Evolutionary conservation across 305 asterid species (phyloP), one percentile per base, ranked within the genome.

Genomic region (Fraxinus floribunda): DNA sequence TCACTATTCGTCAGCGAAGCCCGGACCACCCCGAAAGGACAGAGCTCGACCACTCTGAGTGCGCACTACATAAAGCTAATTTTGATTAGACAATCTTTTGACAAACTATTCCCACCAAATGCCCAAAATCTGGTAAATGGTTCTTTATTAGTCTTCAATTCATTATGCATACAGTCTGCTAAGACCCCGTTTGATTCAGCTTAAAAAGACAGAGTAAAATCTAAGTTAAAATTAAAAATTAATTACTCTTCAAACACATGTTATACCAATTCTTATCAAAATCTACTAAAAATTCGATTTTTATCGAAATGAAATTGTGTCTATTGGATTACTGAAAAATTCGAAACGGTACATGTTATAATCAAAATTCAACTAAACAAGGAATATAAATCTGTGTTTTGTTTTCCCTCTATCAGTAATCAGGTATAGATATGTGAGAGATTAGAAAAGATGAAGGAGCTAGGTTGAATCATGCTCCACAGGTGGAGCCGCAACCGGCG

Each of bases 401-500:
- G n/a, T 49, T 13, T 41, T 2, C 55, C 55, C 55, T 11, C n/a
- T 44, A 44, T 44, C 60, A 70, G 38, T 26, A 29, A 49, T 49
- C 60, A 49, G 60, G 60, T 18, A 57, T 57, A 57, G 4, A 57
- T 57, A 20, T 16, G 68, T 57, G 29, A 57, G 13, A 57, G 20
- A 57, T 57, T 57, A 7, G 9, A 71, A 30, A 10, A 30, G 36
- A 71, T 15, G 39, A 32, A 3, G 39, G 26, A 78, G 39, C 32
- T 32, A 49, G 60, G 60, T 49, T 55, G 73, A 78, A 46, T 55
- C 81, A 78, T 13, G 24, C 75, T 15, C 81, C 81, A 38, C 81
- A 78, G 26, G 11, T 46, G 39, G 49, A 26, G 36, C 81, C 81
- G 60, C 81, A 78, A 38, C 38, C 81, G 22, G 76, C 81, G 26